Evolutionary conservation across 345 rosid species (phyloP).

Genomic region (Euphorbia pulcherrima): DNA sequence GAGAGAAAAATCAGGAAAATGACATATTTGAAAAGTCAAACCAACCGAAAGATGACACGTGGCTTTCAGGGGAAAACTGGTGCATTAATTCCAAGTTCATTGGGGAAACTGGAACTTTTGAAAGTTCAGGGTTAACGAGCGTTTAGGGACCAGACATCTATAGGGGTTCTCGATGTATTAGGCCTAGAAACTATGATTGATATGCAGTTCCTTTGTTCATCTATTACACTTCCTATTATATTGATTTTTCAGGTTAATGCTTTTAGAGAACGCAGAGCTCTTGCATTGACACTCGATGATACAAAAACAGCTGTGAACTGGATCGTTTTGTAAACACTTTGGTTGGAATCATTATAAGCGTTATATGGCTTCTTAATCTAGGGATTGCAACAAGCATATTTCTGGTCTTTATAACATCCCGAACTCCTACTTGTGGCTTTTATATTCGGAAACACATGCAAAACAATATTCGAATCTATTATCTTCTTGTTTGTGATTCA

Average conservation of each 20-base stretch:
- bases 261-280: conserved; percentile 32
- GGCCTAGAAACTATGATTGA: neutral
- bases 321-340: conserved; percentile 25
- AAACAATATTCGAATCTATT: conserved; percentile 27
- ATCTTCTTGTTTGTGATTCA: conserved; percentile 30
- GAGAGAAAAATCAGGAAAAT: no score
- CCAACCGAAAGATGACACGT: no score
- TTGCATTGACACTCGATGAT: conserved; percentile 27
- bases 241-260: conserved; percentile 29
- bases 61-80: no score
- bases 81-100: no score
- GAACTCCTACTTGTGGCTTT: conserved; percentile 29
- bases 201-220: neutral
- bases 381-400: conserved; percentile 31
- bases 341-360: conserved; percentile 19
- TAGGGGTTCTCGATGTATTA: no score
- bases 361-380: conserved; percentile 33
- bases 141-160: no score
- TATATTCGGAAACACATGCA: conserved; percentile 29
- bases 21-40: no score
- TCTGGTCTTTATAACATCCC: conserved; percentile 29
- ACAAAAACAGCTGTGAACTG: conserved; percentile 34
- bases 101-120: no score
- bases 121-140: no score
- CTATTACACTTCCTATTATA: neutral